Conservation (phyloP, 1,139 yeast genomes). For the Kluyveromyces sp. region DNA sequence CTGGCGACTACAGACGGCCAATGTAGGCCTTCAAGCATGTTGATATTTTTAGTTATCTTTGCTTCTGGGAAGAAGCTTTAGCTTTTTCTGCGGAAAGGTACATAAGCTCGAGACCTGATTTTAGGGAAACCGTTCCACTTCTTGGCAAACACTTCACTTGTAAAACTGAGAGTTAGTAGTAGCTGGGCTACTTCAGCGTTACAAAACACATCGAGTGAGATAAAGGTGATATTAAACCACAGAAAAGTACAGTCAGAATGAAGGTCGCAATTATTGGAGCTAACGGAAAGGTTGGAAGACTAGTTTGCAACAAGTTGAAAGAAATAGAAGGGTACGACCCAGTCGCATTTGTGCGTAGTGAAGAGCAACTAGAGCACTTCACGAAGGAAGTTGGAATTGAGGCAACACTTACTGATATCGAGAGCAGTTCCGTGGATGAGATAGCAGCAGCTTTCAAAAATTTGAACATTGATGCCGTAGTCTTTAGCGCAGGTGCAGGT, state of each 20-base stretch:
- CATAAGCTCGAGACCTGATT: too few relatives aligned
- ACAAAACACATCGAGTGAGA: too few relatives aligned
- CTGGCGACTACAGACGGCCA: too few relatives aligned
- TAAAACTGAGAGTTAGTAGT: too few relatives aligned
- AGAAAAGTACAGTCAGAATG: conserved; percentile 3
- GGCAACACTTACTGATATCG: conserved; percentile 37
- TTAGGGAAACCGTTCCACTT: neutral
- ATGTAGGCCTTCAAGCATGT: too few relatives aligned
- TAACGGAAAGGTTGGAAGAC: conserved; percentile 52
- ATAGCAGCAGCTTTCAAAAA: conserved; percentile 34
- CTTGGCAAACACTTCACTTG: too few relatives aligned
- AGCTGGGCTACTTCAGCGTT: too few relatives aligned
- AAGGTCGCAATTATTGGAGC: conserved; percentile 52
- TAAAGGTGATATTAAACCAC: too few relatives aligned
- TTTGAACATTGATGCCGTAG: conserved; percentile 47
- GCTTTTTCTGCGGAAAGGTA: neutral
- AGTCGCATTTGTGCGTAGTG: conserved; percentile 46
- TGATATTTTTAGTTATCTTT: neutral
- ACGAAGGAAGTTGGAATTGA: conserved; percentile 34
- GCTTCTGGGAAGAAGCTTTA: neutral
- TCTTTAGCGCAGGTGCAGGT: conserved; percentile 59
- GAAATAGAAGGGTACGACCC: conserved; percentile 25
- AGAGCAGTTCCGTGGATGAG: conserved; percentile 33
- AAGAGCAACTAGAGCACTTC: conserved; percentile 39
- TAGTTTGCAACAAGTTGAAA: conserved; percentile 32